These are phyloP conservation scores for Fusarium secorum DNA, from an alignment of 2,329 filamentous ascomycete species.

Conservation along the genomic window DNA sequence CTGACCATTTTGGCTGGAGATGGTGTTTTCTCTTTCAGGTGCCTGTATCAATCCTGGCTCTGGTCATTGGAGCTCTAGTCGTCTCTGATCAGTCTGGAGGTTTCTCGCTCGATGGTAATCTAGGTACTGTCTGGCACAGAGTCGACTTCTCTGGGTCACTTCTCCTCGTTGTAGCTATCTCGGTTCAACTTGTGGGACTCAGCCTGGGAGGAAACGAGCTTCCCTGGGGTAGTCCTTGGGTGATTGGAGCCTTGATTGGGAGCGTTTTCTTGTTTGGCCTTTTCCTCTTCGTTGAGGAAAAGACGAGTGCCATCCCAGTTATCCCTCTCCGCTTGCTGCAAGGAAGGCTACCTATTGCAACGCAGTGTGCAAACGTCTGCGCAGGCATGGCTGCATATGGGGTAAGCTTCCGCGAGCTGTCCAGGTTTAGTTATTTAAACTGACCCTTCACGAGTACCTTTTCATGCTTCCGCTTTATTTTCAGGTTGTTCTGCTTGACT, in stretches of 20 bases:
- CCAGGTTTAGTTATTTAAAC: background rate
- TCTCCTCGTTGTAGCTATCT: constrained; percentile 65
- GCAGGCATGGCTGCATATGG: constrained; percentile 69
- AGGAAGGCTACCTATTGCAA: constrained; percentile 62
- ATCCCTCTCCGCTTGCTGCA: constrained; percentile 64
- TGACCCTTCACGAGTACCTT: constrained; percentile 56
- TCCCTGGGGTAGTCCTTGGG: constrained; percentile 59
- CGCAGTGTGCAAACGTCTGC: constrained; percentile 66
- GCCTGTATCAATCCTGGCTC: constrained; percentile 63
- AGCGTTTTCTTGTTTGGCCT: constrained; percentile 53
- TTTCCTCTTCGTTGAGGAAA: constrained; percentile 59
- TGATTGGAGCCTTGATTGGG: constrained; percentile 54
- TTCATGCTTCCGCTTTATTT: constrained; percentile 78
- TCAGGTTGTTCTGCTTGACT: constrained; percentile 70
- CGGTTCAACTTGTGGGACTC: constrained; percentile 62
- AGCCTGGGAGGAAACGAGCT: constrained; percentile 65
- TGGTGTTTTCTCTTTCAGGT: constrained; percentile 72
- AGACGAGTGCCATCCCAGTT: constrained; percentile 59
- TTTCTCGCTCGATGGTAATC: constrained; percentile 41
- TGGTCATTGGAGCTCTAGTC: constrained; percentile 61
- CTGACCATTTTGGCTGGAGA: constrained; percentile 72
- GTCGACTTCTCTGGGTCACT: constrained; percentile 67
- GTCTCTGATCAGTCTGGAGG: constrained; percentile 54
- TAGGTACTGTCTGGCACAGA: constrained; percentile 57
- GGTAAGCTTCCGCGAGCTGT: constrained; percentile 51